These are phyloP conservation scores for Auriscalpium orientale DNA, from an alignment of 768 basidiomycete genomes.

Conservation along the genomic window DNA sequence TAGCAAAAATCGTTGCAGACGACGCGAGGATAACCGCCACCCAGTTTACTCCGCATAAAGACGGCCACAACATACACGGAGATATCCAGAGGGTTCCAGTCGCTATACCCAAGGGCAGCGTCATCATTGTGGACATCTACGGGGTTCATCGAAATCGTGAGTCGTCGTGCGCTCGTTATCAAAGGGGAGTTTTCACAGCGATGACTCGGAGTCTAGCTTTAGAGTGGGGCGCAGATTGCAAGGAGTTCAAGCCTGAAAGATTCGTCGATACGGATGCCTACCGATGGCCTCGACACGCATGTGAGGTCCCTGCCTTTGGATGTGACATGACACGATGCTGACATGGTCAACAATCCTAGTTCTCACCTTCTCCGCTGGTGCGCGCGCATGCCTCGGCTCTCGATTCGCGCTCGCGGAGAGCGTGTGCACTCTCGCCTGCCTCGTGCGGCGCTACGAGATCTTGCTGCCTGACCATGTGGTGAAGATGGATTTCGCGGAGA, in stretches of 20 bases:
- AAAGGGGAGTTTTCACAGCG: background rate
- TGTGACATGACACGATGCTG: background rate
- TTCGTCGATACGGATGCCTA: conserved; percentile 44
- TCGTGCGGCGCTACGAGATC: conserved; percentile 36
- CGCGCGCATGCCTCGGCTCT: conserved; percentile 42
- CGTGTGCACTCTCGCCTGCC: conserved; percentile 34
- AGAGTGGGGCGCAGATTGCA: conserved; percentile 40
- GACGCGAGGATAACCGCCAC: conserved; percentile 30
- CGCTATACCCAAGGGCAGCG: conserved; percentile 31
- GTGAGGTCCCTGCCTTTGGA: conserved; percentile 21
- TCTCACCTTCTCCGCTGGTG: conserved; percentile 38
- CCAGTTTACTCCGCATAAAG: conserved; percentile 22
- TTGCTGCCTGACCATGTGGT: conserved; percentile 30
- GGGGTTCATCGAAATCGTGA: conserved; percentile 40
- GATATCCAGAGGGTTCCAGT: conserved; percentile 27
- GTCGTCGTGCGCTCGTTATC: conserved; percentile 12
- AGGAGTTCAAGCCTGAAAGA: conserved; percentile 39
- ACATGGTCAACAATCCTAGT: conserved; percentile 20
- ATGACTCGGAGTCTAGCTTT: conserved; percentile 25
- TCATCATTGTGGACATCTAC: conserved; percentile 33
- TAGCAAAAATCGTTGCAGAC: conserved; percentile 26
- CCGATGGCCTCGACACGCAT: conserved; percentile 45
- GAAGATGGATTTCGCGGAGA: conserved; percentile 22
- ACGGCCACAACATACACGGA: background rate
- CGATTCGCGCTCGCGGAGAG: conserved; percentile 39